Evolutionary conservation across 2,329 filamentous ascomycete genomes (phyloP), one percentile per base, ranked within the genome.

Genomic region (Trichoderma sp.): DNA sequence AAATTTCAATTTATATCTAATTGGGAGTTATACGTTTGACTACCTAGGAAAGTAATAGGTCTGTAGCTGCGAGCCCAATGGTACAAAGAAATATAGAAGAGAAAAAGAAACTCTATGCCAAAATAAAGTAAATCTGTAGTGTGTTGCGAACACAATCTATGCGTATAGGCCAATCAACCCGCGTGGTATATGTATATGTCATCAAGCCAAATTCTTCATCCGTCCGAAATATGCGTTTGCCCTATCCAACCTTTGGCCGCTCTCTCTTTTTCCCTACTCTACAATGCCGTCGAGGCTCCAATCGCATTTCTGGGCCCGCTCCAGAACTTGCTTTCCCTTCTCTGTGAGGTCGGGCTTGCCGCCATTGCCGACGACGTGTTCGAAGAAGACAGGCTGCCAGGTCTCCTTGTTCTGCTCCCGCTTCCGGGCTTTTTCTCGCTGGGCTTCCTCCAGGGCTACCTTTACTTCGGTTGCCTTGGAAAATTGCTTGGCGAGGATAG

Each of bases 331-430:
- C 5, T 82, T 85, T 24, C 89, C 89, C 83, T 88, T 89, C 3
- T 88, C 87, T 5, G 88, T 89, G 77, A 91, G 85, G 56, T 89
- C 86, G 1, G 89, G 89, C 81, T 88, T 88, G 74, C 89, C 89
- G 66, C 86, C 87, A 76, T 89, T 90, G 79, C 88, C 89, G 11
- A 86, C 87, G 72, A 86, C 84, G 80, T 90, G 88, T 79, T 86
- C 91, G 85, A 99, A 99, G 85, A 97, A 99, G 60, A 95, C 89
- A n/a, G 97, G 97, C 78, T 92, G 88, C 92, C 94, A 99, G 41
- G 91, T 89, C 75, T 90, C 89, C 14, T 91, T 90, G 16, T 89
- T 89, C 62, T 89, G 88, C 82, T 96, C 93, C 60, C 97, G 89
- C 82, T 96, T 91, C 29, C 94, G 91, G 1, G 94, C 95, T 85